These are phyloP conservation scores for Penicillium sp. DNA, from an alignment of 2,329 filamentous ascomycete species.

Conservation along the genomic window DNA sequence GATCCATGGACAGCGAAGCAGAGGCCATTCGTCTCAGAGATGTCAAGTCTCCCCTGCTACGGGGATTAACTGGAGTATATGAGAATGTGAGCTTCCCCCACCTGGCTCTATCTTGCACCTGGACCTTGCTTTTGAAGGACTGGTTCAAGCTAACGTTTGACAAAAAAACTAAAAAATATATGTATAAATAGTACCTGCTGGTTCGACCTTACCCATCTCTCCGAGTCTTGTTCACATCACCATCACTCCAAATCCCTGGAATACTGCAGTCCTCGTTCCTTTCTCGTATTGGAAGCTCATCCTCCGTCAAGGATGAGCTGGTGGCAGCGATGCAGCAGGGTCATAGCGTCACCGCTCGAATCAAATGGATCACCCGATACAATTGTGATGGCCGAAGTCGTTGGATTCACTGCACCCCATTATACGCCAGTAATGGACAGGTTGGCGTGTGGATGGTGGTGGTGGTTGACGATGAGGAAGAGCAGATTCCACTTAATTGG, in stretches of 20 bases:
- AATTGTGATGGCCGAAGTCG: constrained; percentile 56
- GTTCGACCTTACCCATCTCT: constrained; percentile 58
- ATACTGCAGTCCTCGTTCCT: constrained; percentile 56
- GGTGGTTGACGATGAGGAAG: constrained; percentile 59
- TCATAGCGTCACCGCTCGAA: constrained; percentile 66
- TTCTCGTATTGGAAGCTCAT: constrained; percentile 42
- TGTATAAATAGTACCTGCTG: constrained; percentile 31
- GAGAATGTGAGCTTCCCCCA: constrained; percentile 45
- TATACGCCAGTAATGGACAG: constrained; percentile 59
- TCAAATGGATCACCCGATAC: constrained; percentile 58
- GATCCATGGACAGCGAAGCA: constrained; percentile 15
- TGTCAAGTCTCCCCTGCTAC: constrained; percentile 29
- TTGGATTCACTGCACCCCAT: constrained; percentile 73
- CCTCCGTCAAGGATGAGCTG: constrained; percentile 49
- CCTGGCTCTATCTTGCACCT: too few relatives aligned
- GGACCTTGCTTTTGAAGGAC: too few relatives aligned
- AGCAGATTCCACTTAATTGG: constrained; percentile 13
- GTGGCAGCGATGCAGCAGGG: constrained; percentile 59
- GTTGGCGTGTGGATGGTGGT: constrained; percentile 77
- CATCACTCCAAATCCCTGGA: constrained; percentile 60
- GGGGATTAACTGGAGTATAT: constrained; percentile 44
- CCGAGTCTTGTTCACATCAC: constrained; percentile 63
- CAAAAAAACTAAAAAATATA: too few relatives aligned
- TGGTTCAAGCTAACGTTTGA: too few relatives aligned
- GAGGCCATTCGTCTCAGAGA: constrained; percentile 33